Evolutionary conservation across 352 stramenopile genomes (phyloP).

Genomic region (Thraustochytrium sp.): DNA sequence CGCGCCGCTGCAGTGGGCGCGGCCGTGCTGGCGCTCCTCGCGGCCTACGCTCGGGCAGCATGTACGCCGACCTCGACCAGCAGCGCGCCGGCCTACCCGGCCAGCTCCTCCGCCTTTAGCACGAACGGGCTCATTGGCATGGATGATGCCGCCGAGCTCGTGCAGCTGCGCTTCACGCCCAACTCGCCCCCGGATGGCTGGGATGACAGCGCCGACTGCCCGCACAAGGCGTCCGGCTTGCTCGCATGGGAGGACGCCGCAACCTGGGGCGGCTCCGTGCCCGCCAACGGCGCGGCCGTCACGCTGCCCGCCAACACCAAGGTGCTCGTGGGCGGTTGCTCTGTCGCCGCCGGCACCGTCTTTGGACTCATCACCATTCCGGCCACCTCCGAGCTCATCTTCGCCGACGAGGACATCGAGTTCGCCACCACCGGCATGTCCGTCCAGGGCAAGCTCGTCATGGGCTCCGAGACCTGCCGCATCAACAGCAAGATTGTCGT

Average conservation of each 20-base stretch:
- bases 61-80: background rate
- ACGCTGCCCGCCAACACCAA: background rate
- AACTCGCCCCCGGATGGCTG: background rate
- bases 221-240: background rate
- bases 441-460: conserved; percentile 49
- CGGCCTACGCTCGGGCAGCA: too few species aligned
- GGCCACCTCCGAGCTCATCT: background rate
- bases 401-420: conserved; percentile 3
- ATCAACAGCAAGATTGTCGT: conserved; percentile 50
- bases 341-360: background rate
- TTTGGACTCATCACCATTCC: conserved; percentile 32
- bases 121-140: background rate
- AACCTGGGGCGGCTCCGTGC: background rate
- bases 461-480: conserved; percentile 52
- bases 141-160: background rate
- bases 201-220: background rate
- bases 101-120: background rate
- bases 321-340: conserved; percentile 7
- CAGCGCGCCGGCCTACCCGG: background rate
- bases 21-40: too few species aligned
- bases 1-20: too few species aligned
- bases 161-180: background rate
- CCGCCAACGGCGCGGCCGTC: background rate
- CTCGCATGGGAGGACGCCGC: background rate
- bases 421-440: conserved; percentile 46